Evolutionary conservation across 768 basidiomycete genomes (phyloP).

Genomic region (Jaapia argillacea): DNA sequence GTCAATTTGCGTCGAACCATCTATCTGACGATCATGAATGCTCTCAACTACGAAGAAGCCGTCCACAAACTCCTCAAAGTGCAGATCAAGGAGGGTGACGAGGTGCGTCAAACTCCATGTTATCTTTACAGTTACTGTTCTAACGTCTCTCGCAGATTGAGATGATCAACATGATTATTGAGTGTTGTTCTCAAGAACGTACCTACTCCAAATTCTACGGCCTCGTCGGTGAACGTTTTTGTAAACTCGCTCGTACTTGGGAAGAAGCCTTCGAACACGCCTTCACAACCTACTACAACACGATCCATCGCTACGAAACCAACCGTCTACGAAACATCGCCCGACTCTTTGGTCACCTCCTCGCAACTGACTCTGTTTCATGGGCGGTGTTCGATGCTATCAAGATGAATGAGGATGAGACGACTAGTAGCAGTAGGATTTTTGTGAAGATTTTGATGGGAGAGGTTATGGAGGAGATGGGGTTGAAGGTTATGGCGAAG

Average conservation of each 20-base stretch:
- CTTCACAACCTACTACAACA: constrained; percentile 85
- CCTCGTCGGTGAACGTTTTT: constrained; percentile 90
- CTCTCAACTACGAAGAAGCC: constrained; percentile 95
- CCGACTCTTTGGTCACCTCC: constrained; percentile 89
- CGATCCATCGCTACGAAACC: constrained; percentile 97
- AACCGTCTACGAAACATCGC: constrained; percentile 97
- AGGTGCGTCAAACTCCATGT: constrained; percentile 46
- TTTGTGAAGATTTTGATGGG: constrained; percentile 95
- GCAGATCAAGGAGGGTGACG: constrained; percentile 84
- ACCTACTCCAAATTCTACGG: constrained; percentile 98
- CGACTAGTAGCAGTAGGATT: constrained; percentile 91
- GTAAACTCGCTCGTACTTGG: constrained; percentile 94
- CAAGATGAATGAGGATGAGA: constrained; percentile 96
- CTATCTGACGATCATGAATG: constrained; percentile 98
- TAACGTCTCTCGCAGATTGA: constrained; percentile 59
- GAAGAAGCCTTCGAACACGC: constrained; percentile 81
- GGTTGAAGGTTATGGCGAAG: constrained; percentile 76
- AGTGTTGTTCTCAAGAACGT: constrained; percentile 99
- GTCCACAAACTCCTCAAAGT: constrained; percentile 96
- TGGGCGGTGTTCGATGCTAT: constrained; percentile 82
- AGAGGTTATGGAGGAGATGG: constrained; percentile 93
- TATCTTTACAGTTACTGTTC: not conserved
- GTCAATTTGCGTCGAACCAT: constrained; percentile 92
- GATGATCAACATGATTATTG: constrained; percentile 96
- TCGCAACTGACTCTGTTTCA: constrained; percentile 79